phyloP scores from a whole-genome alignment of 2,329 filamentous ascomycete species.

The Nannizzia gypsea region DNA sequence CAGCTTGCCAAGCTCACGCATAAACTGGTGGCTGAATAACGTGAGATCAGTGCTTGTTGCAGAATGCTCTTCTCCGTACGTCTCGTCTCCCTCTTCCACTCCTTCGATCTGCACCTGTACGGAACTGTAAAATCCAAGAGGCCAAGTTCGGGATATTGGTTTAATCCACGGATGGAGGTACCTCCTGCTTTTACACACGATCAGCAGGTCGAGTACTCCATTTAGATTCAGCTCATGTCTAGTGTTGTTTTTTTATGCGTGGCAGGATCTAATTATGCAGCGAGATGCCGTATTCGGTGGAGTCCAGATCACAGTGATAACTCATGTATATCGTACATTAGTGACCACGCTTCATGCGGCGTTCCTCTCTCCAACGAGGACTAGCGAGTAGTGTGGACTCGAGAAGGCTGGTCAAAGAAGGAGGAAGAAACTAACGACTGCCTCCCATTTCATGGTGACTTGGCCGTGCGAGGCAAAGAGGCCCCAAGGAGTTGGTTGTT shows the following conservation, averaged over 20 bases:
- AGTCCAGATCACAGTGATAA: neutral
- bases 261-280: neutral
- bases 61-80: neutral
- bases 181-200: neutral
- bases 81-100: neutral
- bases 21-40: conserved; percentile 1
- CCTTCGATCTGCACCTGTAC: neutral
- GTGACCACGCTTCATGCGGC: neutral
- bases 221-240: neutral
- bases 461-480: neutral
- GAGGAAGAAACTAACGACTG: neutral
- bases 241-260: neutral
- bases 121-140: neutral
- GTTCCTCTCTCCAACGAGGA: neutral
- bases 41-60: neutral
- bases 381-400: neutral
- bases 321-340: conserved; percentile 1
- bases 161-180: neutral
- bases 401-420: neutral
- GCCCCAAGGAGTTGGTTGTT: neutral
- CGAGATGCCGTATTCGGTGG: neutral
- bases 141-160: neutral
- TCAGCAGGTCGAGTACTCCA: neutral
- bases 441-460: neutral
- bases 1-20: neutral